These are phyloP conservation scores for Colletotrichum noveboracense DNA, from an alignment of 2,329 filamentous ascomycete genomes.

Conservation along the genomic window DNA sequence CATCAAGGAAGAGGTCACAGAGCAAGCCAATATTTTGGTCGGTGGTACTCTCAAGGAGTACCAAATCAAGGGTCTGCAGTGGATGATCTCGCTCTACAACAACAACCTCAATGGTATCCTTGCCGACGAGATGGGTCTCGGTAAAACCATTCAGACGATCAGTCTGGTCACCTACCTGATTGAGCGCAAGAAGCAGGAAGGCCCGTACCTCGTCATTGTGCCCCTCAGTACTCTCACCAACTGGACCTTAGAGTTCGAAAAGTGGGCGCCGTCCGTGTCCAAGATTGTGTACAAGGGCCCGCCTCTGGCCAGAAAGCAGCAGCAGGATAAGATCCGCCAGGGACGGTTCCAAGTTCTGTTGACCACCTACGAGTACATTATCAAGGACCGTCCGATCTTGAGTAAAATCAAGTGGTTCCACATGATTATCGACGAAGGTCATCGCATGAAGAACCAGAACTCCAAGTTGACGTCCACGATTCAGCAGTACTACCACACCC, in stretches of 20 bases:
- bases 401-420: slow-evolving; percentile 99
- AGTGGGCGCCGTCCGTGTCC: slow-evolving; percentile 89
- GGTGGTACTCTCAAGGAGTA: slow-evolving; percentile 96
- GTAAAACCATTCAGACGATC: slow-evolving; percentile 99
- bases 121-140: slow-evolving; percentile 99
- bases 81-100: slow-evolving; percentile 99
- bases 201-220: slow-evolving; percentile 95
- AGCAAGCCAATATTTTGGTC: slow-evolving; percentile 84
- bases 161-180: slow-evolving; percentile 97
- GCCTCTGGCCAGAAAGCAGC: slow-evolving; percentile 83
- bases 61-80: slow-evolving; percentile 96
- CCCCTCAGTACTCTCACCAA: slow-evolving; percentile 97
- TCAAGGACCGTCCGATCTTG: slow-evolving; percentile 93
- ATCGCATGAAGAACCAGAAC: slow-evolving; percentile 98
- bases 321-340: slow-evolving; percentile 92
- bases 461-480: slow-evolving; percentile 97
- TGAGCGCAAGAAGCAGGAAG: slow-evolving; percentile 89
- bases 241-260: slow-evolving; percentile 98
- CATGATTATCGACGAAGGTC: slow-evolving; percentile 99
- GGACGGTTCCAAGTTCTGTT: slow-evolving; percentile 95
- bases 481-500: slow-evolving; percentile 91
- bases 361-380: slow-evolving; percentile 99
- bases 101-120: slow-evolving; percentile 99
- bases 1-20: slow-evolving; percentile 87
- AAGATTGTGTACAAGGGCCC: slow-evolving; percentile 98